Conservation (phyloP, 257 asterid species). For the Ligustrum vulgare region DNA sequence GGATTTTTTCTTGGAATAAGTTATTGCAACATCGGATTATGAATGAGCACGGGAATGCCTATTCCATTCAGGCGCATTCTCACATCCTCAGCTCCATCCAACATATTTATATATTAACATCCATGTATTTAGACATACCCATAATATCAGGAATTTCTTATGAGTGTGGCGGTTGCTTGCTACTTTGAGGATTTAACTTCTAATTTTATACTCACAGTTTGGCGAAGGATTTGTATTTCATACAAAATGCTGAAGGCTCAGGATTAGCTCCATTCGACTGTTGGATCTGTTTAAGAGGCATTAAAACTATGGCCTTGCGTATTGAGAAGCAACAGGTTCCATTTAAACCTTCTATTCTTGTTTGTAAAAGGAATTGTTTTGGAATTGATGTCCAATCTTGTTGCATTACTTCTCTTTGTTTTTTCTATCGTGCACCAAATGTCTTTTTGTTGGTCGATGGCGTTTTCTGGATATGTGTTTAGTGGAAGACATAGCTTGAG, state of each 20-base stretch:
- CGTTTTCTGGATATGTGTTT: neutral
- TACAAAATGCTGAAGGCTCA: constrained; percentile 93
- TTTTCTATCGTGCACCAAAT: neutral
- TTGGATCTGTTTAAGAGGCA: constrained; percentile 93
- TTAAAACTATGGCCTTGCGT: constrained; percentile 83
- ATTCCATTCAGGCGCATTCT: neutral
- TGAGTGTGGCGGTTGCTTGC: neutral
- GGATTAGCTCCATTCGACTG: constrained; percentile 96
- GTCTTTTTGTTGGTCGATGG: neutral
- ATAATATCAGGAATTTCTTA: neutral
- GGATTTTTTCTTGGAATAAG: neutral
- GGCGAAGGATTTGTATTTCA: constrained; percentile 74
- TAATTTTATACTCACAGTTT: constrained; percentile 39
- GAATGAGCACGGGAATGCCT: neutral
- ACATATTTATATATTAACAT: neutral
- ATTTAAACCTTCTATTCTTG: neutral
- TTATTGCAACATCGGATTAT: neutral
- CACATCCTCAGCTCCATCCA: neutral
- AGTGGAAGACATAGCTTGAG: neutral
- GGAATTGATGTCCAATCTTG: neutral
- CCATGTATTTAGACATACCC: neutral
- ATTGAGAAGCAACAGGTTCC: constrained; percentile 87
- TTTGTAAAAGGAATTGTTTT: neutral
- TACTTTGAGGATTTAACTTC: constrained; percentile 6
- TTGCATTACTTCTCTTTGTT: no score